phyloP scores from a whole-genome alignment of 1,284 basidiomycete species.

The Entoloma clypeatum region DNA sequence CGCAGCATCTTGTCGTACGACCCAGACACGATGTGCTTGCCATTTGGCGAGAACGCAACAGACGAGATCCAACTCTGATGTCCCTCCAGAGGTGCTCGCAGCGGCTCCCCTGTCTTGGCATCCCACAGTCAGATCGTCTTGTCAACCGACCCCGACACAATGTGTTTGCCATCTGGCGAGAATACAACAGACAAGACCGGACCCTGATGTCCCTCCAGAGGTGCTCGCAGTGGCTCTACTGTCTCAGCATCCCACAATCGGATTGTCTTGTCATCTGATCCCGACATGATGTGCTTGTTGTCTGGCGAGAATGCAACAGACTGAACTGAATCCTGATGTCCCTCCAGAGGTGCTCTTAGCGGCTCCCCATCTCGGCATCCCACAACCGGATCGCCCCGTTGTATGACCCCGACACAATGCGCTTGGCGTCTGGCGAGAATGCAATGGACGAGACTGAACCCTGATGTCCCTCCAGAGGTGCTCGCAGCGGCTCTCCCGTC shows the following conservation, averaged over 20 bases:
- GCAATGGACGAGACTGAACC: constrained; percentile 14
- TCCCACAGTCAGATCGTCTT: constrained; percentile 24
- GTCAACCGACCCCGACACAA: constrained; percentile 23
- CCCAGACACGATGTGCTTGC: too few relatives aligned
- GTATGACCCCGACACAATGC: constrained; percentile 18
- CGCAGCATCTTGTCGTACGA: too few relatives aligned
- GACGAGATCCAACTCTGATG: constrained; percentile 17
- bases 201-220: constrained; percentile 8
- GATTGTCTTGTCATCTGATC: constrained; percentile 9
- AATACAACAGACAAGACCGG: constrained; percentile 18
- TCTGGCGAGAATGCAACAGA: constrained; percentile 11
- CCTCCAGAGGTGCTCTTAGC: constrained; percentile 7
- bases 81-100: constrained; percentile 14
- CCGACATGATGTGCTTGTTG: constrained; percentile 7
- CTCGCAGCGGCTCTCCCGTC: constrained; percentile 2
- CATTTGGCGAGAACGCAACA: too few relatives aligned
- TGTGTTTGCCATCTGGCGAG: constrained; percentile 8
- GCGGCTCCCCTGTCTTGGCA: constrained; percentile 10
- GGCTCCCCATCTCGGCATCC: constrained; percentile 8
- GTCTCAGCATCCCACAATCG: constrained; percentile 12
- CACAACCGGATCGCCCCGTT: constrained; percentile 13
- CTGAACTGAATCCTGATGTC: constrained; percentile 10
- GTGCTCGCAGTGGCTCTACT: neutral
- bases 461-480: constrained; percentile 5
- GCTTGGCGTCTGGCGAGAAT: constrained; percentile 18